phyloP scores from a whole-genome alignment of 192 early-diverging fungal species.

The Backusella tuberculispora region DNA sequence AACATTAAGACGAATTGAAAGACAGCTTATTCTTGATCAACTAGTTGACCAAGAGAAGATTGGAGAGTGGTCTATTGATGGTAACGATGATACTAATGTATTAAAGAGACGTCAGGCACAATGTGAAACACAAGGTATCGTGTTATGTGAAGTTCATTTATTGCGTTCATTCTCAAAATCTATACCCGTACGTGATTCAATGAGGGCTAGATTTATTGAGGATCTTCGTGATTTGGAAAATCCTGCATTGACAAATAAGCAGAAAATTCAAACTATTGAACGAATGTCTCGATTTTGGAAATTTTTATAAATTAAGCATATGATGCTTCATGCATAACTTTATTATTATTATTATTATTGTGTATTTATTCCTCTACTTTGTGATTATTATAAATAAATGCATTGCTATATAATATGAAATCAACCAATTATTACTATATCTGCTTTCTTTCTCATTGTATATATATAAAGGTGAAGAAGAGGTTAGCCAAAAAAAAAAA shows the following conservation, averaged over 20 bases:
- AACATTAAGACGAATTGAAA: slow-evolving; percentile 30
- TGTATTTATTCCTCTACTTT: no score
- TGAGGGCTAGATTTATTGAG: slow-evolving; percentile 69
- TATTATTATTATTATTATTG: no score
- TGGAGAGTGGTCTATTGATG: slow-evolving; percentile 15
- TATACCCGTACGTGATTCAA: slow-evolving; percentile 50
- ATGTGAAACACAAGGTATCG: slow-evolving; percentile 66
- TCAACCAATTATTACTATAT: no score
- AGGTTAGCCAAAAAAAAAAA: no score
- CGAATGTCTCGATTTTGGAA: slow-evolving; percentile 71
- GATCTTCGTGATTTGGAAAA: slow-evolving; percentile 83
- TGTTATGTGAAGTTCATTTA: slow-evolving; percentile 65
- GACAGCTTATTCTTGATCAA: slow-evolving; percentile 12
- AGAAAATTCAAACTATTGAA: slow-evolving; percentile 60
- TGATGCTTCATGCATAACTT: no score
- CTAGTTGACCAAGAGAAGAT: not conserved
- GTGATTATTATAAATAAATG: no score
- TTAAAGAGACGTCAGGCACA: slow-evolving; percentile 26
- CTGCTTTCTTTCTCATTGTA: no score
- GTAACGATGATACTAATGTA: slow-evolving; percentile 13
- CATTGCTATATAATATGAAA: no score
- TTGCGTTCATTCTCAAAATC: slow-evolving; percentile 51
- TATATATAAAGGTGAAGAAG: no score
- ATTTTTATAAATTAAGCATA: slow-evolving; percentile 47
- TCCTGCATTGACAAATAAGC: slow-evolving; percentile 47